Percentiles rank a stretch among this genome's conserved stretches.
phyloP scores from a whole-genome alignment of 768 basidiomycete species.

The Lentinula detonsa region DNA sequence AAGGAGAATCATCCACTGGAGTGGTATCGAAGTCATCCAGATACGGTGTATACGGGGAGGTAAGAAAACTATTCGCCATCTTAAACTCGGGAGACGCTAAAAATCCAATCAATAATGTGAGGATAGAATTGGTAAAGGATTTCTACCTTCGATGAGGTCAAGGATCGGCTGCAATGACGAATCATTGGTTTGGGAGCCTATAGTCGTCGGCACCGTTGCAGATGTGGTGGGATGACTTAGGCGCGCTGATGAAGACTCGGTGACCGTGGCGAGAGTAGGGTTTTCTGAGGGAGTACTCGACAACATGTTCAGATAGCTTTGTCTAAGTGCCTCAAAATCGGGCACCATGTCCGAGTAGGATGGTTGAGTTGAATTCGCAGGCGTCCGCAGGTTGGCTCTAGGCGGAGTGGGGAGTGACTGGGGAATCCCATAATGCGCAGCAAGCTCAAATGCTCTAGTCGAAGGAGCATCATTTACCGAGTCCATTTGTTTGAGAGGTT shows the following conservation, averaged over 20 bases:
- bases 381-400: conserved; percentile 17
- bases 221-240: neutral
- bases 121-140: neutral
- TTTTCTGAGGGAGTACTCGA: conserved; percentile 32
- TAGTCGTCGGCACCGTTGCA: neutral
- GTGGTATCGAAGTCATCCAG: conserved; percentile 2
- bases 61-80: neutral
- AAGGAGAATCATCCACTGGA: conserved; percentile 7
- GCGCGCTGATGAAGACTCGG: neutral
- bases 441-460: conserved; percentile 60
- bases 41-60: conserved; percentile 6
- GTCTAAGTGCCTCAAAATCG: conserved; percentile 45
- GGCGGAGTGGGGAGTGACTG: conserved; percentile 65
- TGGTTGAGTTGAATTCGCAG: conserved; percentile 29
- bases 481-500: conserved; percentile 21
- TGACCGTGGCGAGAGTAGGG: neutral
- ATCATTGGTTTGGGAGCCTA: neutral
- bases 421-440: conserved; percentile 77
- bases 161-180: neutral
- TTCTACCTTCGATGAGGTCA: neutral
- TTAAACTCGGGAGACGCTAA: neutral
- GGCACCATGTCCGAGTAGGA: conserved; percentile 22
- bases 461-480: conserved; percentile 58
- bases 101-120: neutral
- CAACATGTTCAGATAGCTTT: conserved; percentile 69